These are phyloP conservation scores for Mycena rosella DNA, from an alignment of 768 basidiomycete genomes.

Conservation along the genomic window DNA sequence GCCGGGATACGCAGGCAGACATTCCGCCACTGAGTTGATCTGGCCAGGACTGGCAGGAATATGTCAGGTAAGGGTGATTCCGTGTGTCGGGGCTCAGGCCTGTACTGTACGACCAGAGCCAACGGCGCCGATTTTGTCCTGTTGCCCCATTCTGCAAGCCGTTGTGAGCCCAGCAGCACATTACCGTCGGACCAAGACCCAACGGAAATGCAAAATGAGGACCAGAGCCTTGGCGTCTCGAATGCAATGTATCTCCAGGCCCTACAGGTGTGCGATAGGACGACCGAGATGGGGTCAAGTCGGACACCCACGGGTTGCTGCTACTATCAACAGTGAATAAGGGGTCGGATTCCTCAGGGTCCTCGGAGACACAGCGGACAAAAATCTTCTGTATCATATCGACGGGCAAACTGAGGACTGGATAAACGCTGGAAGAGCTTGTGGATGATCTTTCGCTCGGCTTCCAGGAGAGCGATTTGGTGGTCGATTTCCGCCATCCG, in stretches of 20 bases:
- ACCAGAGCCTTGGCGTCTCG: conserved; percentile 3
- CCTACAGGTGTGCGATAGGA: neutral
- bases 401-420: neutral
- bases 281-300: neutral
- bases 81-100: too few species aligned
- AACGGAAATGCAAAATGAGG: neutral
- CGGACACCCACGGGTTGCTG: too few species aligned
- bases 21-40: conserved; percentile 6
- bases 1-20: neutral
- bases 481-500: conserved; percentile 7
- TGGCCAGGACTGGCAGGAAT: neutral
- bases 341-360: neutral
- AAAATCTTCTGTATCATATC: conserved; percentile 5
- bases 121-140: neutral
- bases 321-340: too few species aligned
- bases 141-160: neutral
- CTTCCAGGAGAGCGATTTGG: conserved; percentile 6
- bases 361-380: neutral
- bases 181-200: neutral
- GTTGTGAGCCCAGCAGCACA: neutral
- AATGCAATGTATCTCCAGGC: conserved; percentile 12
- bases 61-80: too few species aligned
- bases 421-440: neutral
- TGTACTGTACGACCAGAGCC: neutral
- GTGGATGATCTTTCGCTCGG: neutral